Base-by-base conservation (phyloP, 805 yeast genomes). In the Saccharomycopsis capsularis region DNA sequence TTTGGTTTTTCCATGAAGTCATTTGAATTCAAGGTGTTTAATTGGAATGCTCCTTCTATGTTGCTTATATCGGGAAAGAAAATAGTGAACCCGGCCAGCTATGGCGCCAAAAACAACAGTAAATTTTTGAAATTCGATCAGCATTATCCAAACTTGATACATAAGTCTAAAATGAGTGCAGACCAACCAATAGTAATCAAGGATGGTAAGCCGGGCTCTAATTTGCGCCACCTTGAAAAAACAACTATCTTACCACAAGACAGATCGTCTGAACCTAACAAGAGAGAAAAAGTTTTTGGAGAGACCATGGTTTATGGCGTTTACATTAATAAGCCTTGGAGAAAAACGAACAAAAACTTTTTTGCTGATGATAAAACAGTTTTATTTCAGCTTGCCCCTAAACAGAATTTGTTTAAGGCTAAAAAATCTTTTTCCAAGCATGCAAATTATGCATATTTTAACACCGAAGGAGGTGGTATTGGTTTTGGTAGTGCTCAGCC, bases 31-130 rank as follows among this genome's bases (percentile, higher is more conserved):
- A 86, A 82, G 54, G 84, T 83, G 0, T 79, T 87, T 68, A 87
- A 89, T 57, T 91, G 97, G 96, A 80, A 78, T 56, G 93, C 95
- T 0, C 95, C 96, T 0, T 78, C 95, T 0, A 61, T 91, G 1
- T 56, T 90, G 6, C 52, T 90, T 0, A 68, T 91, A 0, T 74
- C 78, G 2, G 98, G 97, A 0, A 74, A 71, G 56, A 61, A 78
- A 42, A 61, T 81, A 22, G 61, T 46, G 15, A 24, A 51, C 19
- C 11, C n/a, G 15, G 9, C 13, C 2, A 41, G 44, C 22, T 49
- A 49, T 32, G 42, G 30, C 13, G 6, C 21, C 7, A 29, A 32
- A 24, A 35, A 16, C 5, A 42, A 45, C 30, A 16, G 37, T 7
- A 51, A 51, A 18, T 49, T 48, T 34, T 19, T 66, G 25, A 67